Percentiles rank a stretch among this genome's conserved stretches.
Evolutionary conservation across 179 eudicot genomes (phyloP).

Genomic region (Silene noctiflora): DNA sequence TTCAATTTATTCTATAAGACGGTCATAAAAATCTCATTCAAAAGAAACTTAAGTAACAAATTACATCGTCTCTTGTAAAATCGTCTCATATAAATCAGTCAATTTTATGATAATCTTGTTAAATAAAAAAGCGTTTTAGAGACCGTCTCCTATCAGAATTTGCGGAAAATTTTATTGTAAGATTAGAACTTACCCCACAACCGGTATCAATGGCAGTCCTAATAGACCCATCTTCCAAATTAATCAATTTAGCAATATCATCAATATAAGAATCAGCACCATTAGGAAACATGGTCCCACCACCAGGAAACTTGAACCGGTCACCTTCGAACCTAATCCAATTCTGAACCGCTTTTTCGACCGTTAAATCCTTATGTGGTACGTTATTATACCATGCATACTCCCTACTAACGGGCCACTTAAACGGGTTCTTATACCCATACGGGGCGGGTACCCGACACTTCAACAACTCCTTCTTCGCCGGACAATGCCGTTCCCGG

Average conservation of each 20-base stretch:
- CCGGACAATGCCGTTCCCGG: conserved; percentile 75
- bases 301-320: conserved; percentile 79
- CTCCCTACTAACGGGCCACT: conserved; percentile 74
- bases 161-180: neutral
- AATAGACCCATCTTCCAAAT: conserved; percentile 57
- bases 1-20: too few relatives aligned
- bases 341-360: conserved; percentile 77
- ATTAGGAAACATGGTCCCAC: conserved; percentile 81
- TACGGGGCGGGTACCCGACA: conserved; percentile 69
- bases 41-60: too few relatives aligned
- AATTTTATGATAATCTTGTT: too few relatives aligned
- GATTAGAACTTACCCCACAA: conserved; percentile 58
- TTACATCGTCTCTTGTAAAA: too few relatives aligned
- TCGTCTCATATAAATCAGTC: too few relatives aligned
- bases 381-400: conserved; percentile 68
- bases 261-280: conserved; percentile 71
- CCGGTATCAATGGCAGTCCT: conserved; percentile 88
- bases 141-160: neutral
- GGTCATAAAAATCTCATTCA: too few relatives aligned
- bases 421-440: conserved; percentile 69
- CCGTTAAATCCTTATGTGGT: conserved; percentile 66
- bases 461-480: conserved; percentile 37
- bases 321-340: conserved; percentile 71
- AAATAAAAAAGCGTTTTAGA: too few relatives aligned
- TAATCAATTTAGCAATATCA: conserved; percentile 55